Conservation (phyloP, 2,329 filamentous ascomycete genomes). For the Xylaria sp. region DNA sequence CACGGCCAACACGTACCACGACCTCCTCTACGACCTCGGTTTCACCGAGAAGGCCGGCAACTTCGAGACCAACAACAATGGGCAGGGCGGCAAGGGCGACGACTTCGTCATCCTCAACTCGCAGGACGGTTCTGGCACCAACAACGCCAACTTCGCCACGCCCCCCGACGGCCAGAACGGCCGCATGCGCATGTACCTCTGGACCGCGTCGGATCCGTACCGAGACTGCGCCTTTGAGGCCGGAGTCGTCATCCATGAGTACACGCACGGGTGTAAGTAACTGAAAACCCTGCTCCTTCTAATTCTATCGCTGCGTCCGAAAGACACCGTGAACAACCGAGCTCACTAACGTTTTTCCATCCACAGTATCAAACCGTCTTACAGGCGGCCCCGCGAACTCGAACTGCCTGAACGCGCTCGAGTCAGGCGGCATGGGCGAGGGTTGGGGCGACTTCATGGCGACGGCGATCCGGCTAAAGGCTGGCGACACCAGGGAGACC, state of each 20-base stretch:
- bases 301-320: too few relatives aligned
- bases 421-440: constrained; percentile 54
- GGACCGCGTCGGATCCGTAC: constrained; percentile 49
- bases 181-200: constrained; percentile 64
- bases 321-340: constrained; percentile 4
- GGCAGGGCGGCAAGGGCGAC: constrained; percentile 51
- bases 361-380: constrained; percentile 55
- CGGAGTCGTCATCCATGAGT: constrained; percentile 63
- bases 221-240: constrained; percentile 62
- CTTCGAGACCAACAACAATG: constrained; percentile 61
- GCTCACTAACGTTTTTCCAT: constrained; percentile 1
- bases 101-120: constrained; percentile 60
- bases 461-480: constrained; percentile 50
- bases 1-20: constrained; percentile 62
- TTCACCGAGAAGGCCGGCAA: constrained; percentile 63
- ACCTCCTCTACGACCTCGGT: constrained; percentile 59
- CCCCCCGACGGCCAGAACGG: constrained; percentile 53
- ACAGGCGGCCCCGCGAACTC: constrained; percentile 60
- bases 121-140: constrained; percentile 56
- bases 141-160: constrained; percentile 63
- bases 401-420: constrained; percentile 45
- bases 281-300: neutral
- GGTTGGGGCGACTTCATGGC: constrained; percentile 55
- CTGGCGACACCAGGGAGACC: constrained; percentile 46
- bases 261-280: constrained; percentile 51